Conservation (phyloP, 1,284 basidiomycete genomes). For the Microstroma glucosiphilum region DNA sequence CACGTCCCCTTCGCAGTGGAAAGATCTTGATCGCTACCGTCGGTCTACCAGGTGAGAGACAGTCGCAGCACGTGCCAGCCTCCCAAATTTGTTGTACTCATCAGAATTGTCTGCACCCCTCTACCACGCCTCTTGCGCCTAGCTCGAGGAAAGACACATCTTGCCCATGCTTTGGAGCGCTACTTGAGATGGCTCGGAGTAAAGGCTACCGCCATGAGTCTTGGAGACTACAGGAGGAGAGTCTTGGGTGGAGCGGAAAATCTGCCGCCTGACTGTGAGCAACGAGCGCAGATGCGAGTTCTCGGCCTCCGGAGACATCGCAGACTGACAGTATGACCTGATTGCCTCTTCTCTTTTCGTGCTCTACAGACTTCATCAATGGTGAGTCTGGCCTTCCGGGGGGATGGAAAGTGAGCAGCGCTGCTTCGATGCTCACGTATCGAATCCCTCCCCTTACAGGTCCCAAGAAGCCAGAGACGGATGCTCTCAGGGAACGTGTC, state of each 20-base stretch:
- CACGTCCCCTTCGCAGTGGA: constrained; percentile 53
- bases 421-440: constrained; percentile 1
- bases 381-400: background rate
- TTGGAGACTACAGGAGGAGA: constrained; percentile 90
- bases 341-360: background rate
- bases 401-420: background rate
- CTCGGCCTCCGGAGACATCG: too few relatives aligned
- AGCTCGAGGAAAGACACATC: constrained; percentile 82
- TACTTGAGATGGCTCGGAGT: constrained; percentile 97
- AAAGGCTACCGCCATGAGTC: constrained; percentile 84
- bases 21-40: constrained; percentile 88
- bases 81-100: background rate
- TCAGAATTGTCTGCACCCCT: background rate
- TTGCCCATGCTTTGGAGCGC: constrained; percentile 86
- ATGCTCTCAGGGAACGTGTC: constrained; percentile 67
- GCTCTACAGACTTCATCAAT: background rate
- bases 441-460: constrained; percentile 10
- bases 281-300: too few relatives aligned
- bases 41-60: constrained; percentile 62
- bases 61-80: background rate
- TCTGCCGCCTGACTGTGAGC: constrained; percentile 68
- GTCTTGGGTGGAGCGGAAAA: constrained; percentile 79
- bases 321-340: too few relatives aligned
- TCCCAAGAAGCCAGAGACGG: constrained; percentile 59
- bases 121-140: background rate